Percentiles rank a stretch among this genome's conserved stretches.
phyloP scores from a whole-genome alignment of 1,284 basidiomycete genomes.

The Trichosporon coremiiforme region DNA sequence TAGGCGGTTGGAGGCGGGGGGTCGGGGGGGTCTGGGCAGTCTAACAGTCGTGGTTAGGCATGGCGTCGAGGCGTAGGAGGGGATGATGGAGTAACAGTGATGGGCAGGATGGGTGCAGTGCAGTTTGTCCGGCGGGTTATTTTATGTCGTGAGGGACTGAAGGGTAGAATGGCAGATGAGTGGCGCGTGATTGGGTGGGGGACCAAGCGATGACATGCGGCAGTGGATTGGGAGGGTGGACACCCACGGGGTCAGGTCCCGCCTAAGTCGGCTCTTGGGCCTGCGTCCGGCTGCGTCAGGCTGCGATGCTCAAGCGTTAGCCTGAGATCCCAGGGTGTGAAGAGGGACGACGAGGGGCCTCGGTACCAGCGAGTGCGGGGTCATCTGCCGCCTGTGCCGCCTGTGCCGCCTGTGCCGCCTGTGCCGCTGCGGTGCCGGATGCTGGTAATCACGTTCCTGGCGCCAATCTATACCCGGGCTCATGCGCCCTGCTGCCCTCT shows the following conservation, averaged over 20 bases:
- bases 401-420: too few species aligned
- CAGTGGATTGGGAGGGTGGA: not conserved
- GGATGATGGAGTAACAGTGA: not conserved
- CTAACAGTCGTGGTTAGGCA: conserved; percentile 11
- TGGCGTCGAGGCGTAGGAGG: conserved; percentile 5
- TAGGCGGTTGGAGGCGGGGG: not conserved
- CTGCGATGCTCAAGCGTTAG: not conserved
- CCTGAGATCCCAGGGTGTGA: not conserved
- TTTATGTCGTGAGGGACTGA: not conserved
- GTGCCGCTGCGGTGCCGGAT: not conserved
- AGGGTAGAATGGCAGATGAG: not conserved
- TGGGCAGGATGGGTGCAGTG: not conserved
- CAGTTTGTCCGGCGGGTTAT: conserved; percentile 9
- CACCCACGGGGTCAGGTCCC: conserved; percentile 10
- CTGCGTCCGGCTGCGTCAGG: not conserved
- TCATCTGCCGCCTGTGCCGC: not conserved
- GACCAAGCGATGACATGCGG: conserved; percentile 1
- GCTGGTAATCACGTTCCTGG: not conserved
- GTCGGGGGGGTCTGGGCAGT: not conserved
- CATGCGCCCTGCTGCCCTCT: not conserved
- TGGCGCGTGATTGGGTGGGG: conserved; percentile 14
- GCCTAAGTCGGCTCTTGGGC: not conserved
- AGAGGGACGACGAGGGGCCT: conserved; percentile 5
- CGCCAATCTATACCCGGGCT: not conserved
- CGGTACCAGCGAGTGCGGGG: not conserved